Base-by-base conservation (phyloP, 768 basidiomycete species). In the Calocybe cyanea region DNA sequence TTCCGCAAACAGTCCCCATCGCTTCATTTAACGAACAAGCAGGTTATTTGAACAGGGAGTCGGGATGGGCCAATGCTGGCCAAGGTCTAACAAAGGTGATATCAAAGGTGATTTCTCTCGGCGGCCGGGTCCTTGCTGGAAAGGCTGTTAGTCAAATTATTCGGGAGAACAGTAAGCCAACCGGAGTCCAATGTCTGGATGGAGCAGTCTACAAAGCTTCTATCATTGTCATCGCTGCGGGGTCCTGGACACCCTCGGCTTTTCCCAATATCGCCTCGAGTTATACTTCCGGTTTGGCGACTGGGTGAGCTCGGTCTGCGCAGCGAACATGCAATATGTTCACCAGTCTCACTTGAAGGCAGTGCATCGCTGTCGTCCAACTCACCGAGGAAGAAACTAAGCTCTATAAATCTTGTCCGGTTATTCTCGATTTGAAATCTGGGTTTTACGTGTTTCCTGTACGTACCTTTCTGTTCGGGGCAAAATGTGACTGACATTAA, bases 371-470 rank as follows among this genome's bases (percentile, higher is more conserved):
- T 1, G 85, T 75, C 59, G 69, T 94, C 31, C 85, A 87, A 51
- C 76, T 97, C n/a, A 77, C 73, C 1, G 58, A 69, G 18, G 79
- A 87, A 54, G 91, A 94, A 59, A 81, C 73, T 0, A 69, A 74
- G 7, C 48, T 53, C 2, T 94, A 92, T 62, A 68, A 68, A 35
- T 62, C 71, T 5, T 73, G 73, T 46, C 85, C 86, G n/a, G 78
- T 92, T 23, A 69, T 88, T 28, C 60, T 94, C 49, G 78, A 93
- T 62, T 84, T 87, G 43, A 64, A 69, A 10, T 70, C 81, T 32
- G 89, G 85, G 2, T 87, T 87, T 59, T 95, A 95, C 65, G 60
- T 83, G 25, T 91, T 95, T 63, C 93, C 91, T 3, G 89, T 90
- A 58, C 53, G 79, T 40, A 24, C 33, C 8, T 14, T 5, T 35